A percentile compares a stretch with the other conserved stretches of the same genome.
These are phyloP conservation scores for Neonectria hederae DNA, from an alignment of 2,329 filamentous ascomycete species.

Conservation along the genomic window DNA sequence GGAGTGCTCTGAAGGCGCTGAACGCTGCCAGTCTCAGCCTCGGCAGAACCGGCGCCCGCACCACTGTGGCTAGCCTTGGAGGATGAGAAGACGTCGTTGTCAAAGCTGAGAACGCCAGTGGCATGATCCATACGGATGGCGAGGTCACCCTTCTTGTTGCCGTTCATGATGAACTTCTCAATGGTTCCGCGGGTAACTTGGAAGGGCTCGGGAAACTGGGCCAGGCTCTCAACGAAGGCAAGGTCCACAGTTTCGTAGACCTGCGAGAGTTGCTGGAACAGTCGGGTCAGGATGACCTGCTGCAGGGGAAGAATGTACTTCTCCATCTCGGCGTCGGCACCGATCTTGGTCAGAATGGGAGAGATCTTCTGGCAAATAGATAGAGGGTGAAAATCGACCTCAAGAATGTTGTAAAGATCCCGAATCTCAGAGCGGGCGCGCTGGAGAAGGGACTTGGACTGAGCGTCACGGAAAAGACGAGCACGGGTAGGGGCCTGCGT, in stretches of 20 bases:
- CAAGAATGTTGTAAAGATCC: conserved; percentile 97
- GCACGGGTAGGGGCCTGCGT: conserved; percentile 85
- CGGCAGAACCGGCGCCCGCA: conserved; percentile 85
- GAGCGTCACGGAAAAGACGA: conserved; percentile 92
- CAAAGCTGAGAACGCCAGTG: conserved; percentile 93
- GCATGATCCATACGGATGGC: conserved; percentile 96
- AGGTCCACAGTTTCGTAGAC: conserved; percentile 99
- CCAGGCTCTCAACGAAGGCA: conserved; percentile 90
- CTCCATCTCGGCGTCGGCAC: conserved; percentile 93
- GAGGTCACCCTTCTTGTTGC: conserved; percentile 99
- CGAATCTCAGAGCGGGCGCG: conserved; percentile 94
- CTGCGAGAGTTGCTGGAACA: conserved; percentile 99
- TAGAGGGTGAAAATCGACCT: conserved; percentile 98
- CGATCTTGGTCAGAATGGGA: conserved; percentile 93
- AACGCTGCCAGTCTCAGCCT: conserved; percentile 83
- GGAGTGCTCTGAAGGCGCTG: conserved; percentile 98
- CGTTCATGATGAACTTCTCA: conserved; percentile 99
- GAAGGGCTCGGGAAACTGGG: conserved; percentile 96
- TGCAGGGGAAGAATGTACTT: conserved; percentile 96
- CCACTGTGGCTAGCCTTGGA: conserved; percentile 90
- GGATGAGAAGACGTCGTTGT: conserved; percentile 97
- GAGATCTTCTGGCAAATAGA: conserved; percentile 99
- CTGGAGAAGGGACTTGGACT: conserved; percentile 93
- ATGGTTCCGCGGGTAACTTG: conserved; percentile 90
- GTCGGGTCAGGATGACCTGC: conserved; percentile 96